A percentile compares a stretch with the other conserved stretches of the same genome.
phyloP scores from a whole-genome alignment of 2,329 filamentous ascomycete species.

The Seiridium cupressi region DNA sequence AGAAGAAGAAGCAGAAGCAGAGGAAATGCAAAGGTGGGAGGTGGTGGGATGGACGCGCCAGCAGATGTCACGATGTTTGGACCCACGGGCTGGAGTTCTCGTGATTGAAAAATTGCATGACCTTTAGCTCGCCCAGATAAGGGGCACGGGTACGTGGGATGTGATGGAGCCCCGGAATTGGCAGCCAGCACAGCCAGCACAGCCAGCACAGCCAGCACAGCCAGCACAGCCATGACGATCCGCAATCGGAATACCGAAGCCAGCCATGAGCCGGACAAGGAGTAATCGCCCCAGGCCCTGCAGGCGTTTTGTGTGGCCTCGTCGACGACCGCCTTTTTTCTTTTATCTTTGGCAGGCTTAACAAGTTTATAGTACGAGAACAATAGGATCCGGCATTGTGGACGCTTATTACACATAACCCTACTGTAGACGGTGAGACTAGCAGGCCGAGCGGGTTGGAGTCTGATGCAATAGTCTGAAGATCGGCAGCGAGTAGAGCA shows the following conservation, averaged over 20 bases:
- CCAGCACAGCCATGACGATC: slow-evolving; percentile 1
- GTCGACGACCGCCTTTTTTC: neutral
- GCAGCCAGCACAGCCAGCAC: neutral
- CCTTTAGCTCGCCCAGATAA: neutral
- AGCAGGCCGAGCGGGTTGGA: neutral
- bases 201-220: neutral
- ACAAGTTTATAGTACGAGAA: neutral
- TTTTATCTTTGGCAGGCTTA: neutral
- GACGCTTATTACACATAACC: neutral
- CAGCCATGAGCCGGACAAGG: neutral
- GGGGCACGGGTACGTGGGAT: neutral
- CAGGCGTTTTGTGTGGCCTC: neutral
- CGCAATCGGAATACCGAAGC: neutral
- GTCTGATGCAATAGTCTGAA: neutral
- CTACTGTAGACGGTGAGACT: neutral
- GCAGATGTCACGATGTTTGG: slow-evolving; percentile 3
- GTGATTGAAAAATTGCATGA: slow-evolving; percentile 4
- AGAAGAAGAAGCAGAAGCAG: neutral
- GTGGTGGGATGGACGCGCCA: neutral
- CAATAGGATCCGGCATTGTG: neutral
- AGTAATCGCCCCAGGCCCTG: no score
- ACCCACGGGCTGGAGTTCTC: neutral
- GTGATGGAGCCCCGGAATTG: neutral
- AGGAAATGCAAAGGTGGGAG: neutral
- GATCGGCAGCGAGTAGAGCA: neutral